Conservation (phyloP, 2,329 filamentous ascomycete species). For the Rosellinia necatrix region DNA sequence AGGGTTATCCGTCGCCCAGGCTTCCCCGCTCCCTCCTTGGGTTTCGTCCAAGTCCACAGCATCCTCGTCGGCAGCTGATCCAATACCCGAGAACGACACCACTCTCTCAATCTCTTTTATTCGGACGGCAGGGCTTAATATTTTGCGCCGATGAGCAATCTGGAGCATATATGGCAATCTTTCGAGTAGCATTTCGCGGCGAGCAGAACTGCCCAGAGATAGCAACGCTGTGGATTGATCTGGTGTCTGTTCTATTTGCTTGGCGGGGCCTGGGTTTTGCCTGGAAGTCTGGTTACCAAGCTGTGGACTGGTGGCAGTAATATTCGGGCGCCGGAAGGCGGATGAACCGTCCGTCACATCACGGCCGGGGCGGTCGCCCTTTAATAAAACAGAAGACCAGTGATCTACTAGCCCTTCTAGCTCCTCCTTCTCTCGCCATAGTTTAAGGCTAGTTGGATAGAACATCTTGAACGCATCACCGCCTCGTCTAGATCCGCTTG, state of each 20-base stretch:
- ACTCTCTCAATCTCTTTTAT: constrained; percentile 69
- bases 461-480: constrained; percentile 84
- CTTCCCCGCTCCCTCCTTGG: constrained; percentile 50
- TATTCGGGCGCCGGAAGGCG: constrained; percentile 53
- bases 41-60: constrained; percentile 47
- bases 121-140: constrained; percentile 41
- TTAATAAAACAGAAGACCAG: constrained; percentile 66
- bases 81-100: constrained; percentile 66
- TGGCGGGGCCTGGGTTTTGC: constrained; percentile 27
- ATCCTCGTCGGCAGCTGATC: constrained; percentile 40
- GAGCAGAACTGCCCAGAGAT: constrained; percentile 67
- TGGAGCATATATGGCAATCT: constrained; percentile 82
- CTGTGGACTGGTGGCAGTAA: constrained; percentile 14
- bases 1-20: constrained; percentile 66
- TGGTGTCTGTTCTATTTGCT: constrained; percentile 34
- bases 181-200: constrained; percentile 78
- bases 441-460: constrained; percentile 80
- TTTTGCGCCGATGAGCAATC: constrained; percentile 57
- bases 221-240: constrained; percentile 48
- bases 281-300: constrained; percentile 26
- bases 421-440: constrained; percentile 86
- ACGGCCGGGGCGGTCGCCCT: constrained; percentile 52
- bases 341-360: constrained; percentile 52
- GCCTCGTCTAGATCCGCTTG: constrained; percentile 48
- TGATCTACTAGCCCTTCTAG: constrained; percentile 73